Evolutionary conservation across 1,139 yeast species (phyloP).

Genomic region (Scheffersomyces cryptocercus): DNA sequence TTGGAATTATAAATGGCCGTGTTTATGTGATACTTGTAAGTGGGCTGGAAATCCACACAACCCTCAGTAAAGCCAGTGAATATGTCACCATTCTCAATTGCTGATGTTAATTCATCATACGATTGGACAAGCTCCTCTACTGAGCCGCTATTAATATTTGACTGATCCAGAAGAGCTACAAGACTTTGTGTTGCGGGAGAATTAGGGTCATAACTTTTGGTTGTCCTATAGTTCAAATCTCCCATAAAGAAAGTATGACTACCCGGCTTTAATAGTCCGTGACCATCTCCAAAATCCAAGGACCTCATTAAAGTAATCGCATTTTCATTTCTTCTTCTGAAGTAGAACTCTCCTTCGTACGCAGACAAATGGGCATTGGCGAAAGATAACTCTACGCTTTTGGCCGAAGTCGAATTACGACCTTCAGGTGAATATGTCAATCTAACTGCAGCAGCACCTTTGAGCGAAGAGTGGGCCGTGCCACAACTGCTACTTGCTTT

Average conservation of each 20-base stretch:
- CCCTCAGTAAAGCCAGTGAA: conserved; percentile 69
- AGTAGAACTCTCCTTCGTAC: conserved; percentile 60
- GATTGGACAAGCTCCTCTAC: conserved; percentile 27
- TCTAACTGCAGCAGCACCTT: conserved; percentile 73
- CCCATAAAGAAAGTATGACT: conserved; percentile 75
- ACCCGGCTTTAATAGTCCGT: conserved; percentile 53
- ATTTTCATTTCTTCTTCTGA: conserved; percentile 53
- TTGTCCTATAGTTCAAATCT: conserved; percentile 76
- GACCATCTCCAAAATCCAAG: conserved; percentile 62
- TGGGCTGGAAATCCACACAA: conserved; percentile 63
- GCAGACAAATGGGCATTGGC: conserved; percentile 75
- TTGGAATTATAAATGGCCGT: conserved; percentile 55
- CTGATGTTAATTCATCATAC: conserved; percentile 61
- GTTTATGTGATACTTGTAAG: conserved; percentile 64
- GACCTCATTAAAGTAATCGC: conserved; percentile 50
- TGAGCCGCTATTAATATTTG: conserved; percentile 5
- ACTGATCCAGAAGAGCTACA: conserved; percentile 6
- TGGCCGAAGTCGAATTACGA: conserved; percentile 6
- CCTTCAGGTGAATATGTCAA: conserved; percentile 34
- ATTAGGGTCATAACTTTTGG: conserved; percentile 25
- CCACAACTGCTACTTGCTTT: conserved; percentile 55
- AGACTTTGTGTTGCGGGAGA: conserved; percentile 2
- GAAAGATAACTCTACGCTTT: conserved; percentile 52
- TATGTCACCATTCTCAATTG: conserved; percentile 44
- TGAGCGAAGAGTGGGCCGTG: conserved; percentile 57